Base-by-base conservation (phyloP, 768 basidiomycete species). In the Saitozyma sp. region DNA sequence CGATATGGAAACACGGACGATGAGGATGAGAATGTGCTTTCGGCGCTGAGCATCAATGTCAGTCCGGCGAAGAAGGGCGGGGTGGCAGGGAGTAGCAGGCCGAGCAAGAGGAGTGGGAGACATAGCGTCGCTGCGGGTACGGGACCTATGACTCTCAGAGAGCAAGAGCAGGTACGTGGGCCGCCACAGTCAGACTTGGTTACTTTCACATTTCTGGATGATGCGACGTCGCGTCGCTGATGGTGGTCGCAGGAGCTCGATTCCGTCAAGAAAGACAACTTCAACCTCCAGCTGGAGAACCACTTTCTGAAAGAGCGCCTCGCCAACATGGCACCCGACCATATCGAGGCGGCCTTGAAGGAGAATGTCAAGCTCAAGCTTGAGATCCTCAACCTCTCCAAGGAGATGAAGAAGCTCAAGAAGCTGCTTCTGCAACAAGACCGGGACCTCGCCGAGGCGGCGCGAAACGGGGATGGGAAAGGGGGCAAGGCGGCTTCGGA, bases 281-380 rank as follows among this genome's bases (percentile, higher is more conserved):
- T 98, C 79, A 89, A 88, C 73, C 88, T 99, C 76, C 96, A 97
- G 79, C 85, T 98, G 56, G 90, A 92, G 62, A 90, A 97, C 3
- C 92, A 96, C 75, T 95, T 96, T 77, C 85, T 96, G 49, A 91
- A 97, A 79, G 92, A 98, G 73, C 88, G 91, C 50, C 85, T 99
- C 11, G 89, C 89, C 2, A 87, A 91, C 70, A 86, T 93, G 53
- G 89, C 90, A 0, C 92, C 92, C 0, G 92, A 95, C 77, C 89
- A 96, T 73, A 89, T 94, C 77, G 90, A 96, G 72, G 89, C 89
- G 6, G 90, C 89, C 5, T 85, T 92, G 61, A 91, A 93, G 70
- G 91, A 95, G 80, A 95, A 95, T 71, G 90, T 92, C 73, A 88
- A 88, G 66, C 87, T 95, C 74, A 95, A 95, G 80, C 88, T 93